phyloP scores from a whole-genome alignment of 768 basidiomycete species.

The Tephrocybe sp. region DNA sequence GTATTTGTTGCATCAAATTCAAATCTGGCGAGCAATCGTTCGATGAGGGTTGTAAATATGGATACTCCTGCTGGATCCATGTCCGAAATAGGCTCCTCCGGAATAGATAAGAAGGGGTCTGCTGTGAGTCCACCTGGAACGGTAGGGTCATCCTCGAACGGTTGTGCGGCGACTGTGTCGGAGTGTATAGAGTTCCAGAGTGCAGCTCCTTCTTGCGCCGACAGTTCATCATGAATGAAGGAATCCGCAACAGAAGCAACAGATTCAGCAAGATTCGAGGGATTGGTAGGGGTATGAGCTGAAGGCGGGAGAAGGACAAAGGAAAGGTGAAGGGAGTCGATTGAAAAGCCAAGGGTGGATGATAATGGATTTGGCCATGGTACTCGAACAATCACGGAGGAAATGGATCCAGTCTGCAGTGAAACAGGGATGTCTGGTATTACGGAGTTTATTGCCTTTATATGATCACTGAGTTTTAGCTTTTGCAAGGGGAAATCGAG shows the following conservation, averaged over 20 bases:
- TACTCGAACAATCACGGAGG: constrained; percentile 72
- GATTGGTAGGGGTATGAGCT: constrained; percentile 18
- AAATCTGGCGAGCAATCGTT: constrained; percentile 74
- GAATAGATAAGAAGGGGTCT: constrained; percentile 37
- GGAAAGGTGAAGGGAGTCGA: constrained; percentile 67
- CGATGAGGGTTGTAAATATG: constrained; percentile 76
- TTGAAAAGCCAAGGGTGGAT: constrained; percentile 65
- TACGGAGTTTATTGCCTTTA: constrained; percentile 76
- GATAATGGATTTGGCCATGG: constrained; percentile 86
- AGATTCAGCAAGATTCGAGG: constrained; percentile 63
- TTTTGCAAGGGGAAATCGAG: constrained; percentile 1
- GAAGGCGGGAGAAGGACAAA: constrained; percentile 43
- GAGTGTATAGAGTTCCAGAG: constrained; percentile 68
- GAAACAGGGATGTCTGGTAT: constrained; percentile 63
- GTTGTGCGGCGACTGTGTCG: constrained; percentile 27
- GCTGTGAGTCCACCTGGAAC: constrained; percentile 70
- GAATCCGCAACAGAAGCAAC: constrained; percentile 69
- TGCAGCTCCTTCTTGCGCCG: constrained; percentile 64
- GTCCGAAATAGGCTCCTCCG: constrained; percentile 43
- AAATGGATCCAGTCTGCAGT: constrained; percentile 70
- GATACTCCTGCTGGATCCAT: constrained; percentile 73
- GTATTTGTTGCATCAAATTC: constrained; percentile 72
- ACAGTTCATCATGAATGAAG: constrained; percentile 83
- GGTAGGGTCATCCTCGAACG: constrained; percentile 32
- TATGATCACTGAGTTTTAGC: constrained; percentile 14